Base-by-base conservation (phyloP, 2,329 filamentous ascomycete genomes). In the Aspergillus pseudoterreus region DNA sequence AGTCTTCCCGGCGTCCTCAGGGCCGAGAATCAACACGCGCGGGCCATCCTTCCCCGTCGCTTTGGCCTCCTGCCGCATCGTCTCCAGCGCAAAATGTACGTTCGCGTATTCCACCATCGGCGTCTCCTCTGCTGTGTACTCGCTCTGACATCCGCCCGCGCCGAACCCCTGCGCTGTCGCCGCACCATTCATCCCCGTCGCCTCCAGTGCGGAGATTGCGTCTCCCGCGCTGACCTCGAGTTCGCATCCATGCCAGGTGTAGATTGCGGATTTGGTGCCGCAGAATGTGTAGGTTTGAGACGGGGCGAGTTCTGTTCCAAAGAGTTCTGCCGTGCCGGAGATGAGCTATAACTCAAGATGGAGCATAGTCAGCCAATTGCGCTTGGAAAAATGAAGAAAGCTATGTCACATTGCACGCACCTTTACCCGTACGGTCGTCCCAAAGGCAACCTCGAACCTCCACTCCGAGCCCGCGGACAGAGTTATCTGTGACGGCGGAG, bases 161-260 rank as follows among this genome's bases (percentile, higher is more conserved):
- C 70, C 71, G 11, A 65, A 60, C 2, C 71, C 71, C n/a, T 63
- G 56, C n/a, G 51, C 30, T 8, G 39, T 42, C 14, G 51, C 17
- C 2, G 57, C 51, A 9, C 58, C 62, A 45, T 60, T 61, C 38
- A 57, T 44, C 0, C 59, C 57, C 2, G 59, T 58, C 1, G 68
- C 65, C 48, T 70, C 69, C 0, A 64, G 51, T 0, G 57, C 54
- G 4, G 58, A 78, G 50, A 75, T 70, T 43, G 81, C 75, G 46
- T 80, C 79, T 10, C 75, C 74, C 2, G 86, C 85, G 41, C 79
- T 83, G 53, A 96, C 79, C 70, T 96, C 89, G 54, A 99, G 75
- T 48, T 84, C 84, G 72, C 91, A 96, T 62, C 94, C 92, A 65
- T 92, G 85, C 87, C 90, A 96, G 46, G 92, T 95, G 70, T 89